Conservation (phyloP, 352 stramenopile genomes). For the Hyaloperonospora brassicae region DNA sequence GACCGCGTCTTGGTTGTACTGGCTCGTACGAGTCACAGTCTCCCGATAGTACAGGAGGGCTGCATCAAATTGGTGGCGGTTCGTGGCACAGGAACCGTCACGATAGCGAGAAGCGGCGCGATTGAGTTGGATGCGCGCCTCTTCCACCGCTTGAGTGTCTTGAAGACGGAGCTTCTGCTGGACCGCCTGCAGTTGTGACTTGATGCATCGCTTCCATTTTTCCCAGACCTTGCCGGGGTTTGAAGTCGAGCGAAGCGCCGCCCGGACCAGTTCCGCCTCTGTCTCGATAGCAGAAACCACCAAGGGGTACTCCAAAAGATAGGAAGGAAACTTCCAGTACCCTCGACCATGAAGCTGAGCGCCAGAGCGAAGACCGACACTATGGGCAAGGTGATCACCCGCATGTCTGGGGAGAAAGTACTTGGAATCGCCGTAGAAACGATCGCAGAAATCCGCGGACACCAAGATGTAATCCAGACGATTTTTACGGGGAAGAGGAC, state of each 20-base stretch:
- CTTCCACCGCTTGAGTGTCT: not conserved
- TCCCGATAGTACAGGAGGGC: not conserved
- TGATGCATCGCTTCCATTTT: slow-evolving; percentile 1
- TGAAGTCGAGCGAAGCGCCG: not conserved
- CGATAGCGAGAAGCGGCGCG: slow-evolving; percentile 1
- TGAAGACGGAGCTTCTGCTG: not conserved
- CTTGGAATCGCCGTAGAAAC: not conserved
- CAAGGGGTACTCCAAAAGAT: slow-evolving; percentile 1
- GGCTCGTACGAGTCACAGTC: not conserved
- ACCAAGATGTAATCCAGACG: slow-evolving; percentile 2
- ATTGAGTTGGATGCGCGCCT: not conserved
- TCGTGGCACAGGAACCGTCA: not conserved
- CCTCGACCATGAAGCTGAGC: slow-evolving; percentile 1
- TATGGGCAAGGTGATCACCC: slow-evolving; percentile 1
- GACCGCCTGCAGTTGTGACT: not conserved
- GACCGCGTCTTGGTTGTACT: not conserved
- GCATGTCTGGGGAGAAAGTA: not conserved
- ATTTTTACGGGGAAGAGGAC: not conserved
- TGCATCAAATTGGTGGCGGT: not conserved
- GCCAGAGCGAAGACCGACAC: slow-evolving; percentile 1
- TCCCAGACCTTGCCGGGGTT: slow-evolving; percentile 1
- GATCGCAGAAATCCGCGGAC: not conserved
- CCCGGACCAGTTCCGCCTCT: not conserved
- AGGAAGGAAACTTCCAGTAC: not conserved
- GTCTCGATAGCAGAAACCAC: slow-evolving; percentile 1